Evolutionary conservation across 2,329 filamentous ascomycete species (phyloP), one percentile per base, ranked within the genome.

Genomic region (Hypoxylon sp.): DNA sequence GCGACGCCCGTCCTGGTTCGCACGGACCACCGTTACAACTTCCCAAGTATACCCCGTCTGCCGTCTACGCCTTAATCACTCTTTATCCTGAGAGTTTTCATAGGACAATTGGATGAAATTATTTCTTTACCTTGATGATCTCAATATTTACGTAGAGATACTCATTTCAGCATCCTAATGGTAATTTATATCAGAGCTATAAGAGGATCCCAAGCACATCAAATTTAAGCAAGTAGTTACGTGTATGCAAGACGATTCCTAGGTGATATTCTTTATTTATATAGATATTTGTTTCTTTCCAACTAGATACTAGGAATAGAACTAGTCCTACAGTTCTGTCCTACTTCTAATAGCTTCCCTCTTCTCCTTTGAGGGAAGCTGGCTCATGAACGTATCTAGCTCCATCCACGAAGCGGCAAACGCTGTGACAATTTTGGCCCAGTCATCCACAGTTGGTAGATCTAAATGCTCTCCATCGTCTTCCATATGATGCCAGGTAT

Each of bases 371-470:
- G 62, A 61, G 42, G 46, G 51, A n/a, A 33, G 50, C 26, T 72
- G 39, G 5, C 37, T 56, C 54, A 78, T 72, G 44, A 72, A 78
- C 50, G 60, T 65, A 55, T 81, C 81, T 67, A 98, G 80, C 72
- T 97, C 94, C 88, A 98, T 88, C 94, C 94, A 98, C 81, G 98
- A 95, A 0, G 92, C 91, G 35, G 90, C 87, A 82, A 98, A 99
- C 0, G 90, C 94, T 0, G 92, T 91, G 5, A 95, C 84, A 53
- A 99, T 90, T 78, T 88, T 90, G 17, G 92, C 89, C 96, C 96
- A 99, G 79, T 99, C 96, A 74, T 92, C 87, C 37, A 94, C 88
- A 0, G 92, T 95, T 8, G 88, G 84, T 72, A 91, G 83, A 79
- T 99, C 94, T 62, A 99, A 81, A 80, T 98, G 92, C 72, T 91